Percentiles rank a stretch among this genome's conserved stretches.
Evolutionary conservation across 2,329 filamentous ascomycete species (phyloP).

Genomic region (Aspergillus sp.): DNA sequence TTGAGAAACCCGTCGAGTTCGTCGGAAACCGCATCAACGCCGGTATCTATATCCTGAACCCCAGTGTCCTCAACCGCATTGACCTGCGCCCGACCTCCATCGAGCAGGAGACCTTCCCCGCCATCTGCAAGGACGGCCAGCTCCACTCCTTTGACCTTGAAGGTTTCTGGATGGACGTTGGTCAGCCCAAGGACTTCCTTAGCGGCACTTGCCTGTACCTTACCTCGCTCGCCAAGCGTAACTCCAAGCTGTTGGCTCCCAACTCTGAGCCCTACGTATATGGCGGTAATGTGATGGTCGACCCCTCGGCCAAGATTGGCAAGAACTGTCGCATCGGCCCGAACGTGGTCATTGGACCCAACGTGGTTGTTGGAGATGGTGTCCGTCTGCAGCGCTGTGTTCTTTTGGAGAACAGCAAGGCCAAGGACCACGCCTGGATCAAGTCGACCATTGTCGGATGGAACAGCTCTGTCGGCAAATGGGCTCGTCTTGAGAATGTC

Average conservation of each 20-base stretch:
- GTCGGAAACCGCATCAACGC: slow-evolving; percentile 98
- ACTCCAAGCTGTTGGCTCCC: slow-evolving; percentile 75
- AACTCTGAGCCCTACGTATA: slow-evolving; percentile 74
- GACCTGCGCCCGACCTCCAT: slow-evolving; percentile 95
- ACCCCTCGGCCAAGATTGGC: slow-evolving; percentile 90
- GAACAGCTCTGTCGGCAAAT: slow-evolving; percentile 94
- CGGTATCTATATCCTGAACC: slow-evolving; percentile 97
- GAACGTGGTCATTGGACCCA: slow-evolving; percentile 92
- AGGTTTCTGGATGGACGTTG: slow-evolving; percentile 99
- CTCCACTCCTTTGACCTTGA: slow-evolving; percentile 95
- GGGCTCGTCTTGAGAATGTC: slow-evolving; percentile 95
- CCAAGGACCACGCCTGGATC: slow-evolving; percentile 98
- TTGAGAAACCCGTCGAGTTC: slow-evolving; percentile 98
- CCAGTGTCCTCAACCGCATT: slow-evolving; percentile 82
- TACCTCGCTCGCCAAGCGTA: slow-evolving; percentile 83
- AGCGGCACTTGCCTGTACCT: slow-evolving; percentile 95
- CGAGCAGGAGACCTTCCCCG: slow-evolving; percentile 97
- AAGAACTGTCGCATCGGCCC: slow-evolving; percentile 98
- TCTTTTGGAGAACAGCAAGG: slow-evolving; percentile 79
- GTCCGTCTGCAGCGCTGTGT: slow-evolving; percentile 92
- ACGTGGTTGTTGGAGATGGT: slow-evolving; percentile 88
- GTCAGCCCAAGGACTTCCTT: slow-evolving; percentile 97
- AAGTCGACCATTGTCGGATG: slow-evolving; percentile 98
- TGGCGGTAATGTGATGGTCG: slow-evolving; percentile 92
- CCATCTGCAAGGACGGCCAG: slow-evolving; percentile 82